Base-by-base conservation (phyloP, 345 rosid species). In the Rubroshorea leprosula region DNA sequence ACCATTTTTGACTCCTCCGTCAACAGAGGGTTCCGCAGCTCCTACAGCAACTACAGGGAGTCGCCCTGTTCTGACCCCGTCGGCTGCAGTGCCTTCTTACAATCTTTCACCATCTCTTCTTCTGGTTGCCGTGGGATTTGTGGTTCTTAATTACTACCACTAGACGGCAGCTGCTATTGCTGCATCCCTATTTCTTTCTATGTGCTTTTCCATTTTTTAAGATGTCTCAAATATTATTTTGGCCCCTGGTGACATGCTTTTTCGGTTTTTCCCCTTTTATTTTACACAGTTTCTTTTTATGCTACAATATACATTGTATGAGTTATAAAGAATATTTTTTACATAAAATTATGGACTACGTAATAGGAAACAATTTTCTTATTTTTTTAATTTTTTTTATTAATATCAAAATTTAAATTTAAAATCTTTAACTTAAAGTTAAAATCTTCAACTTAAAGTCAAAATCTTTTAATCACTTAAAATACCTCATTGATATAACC, bases 1-100 rank as follows among this genome's bases (percentile, higher is more conserved):
- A 0, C 82, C 89, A 5, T 15, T 14, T 49, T 60, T 76, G 58
- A 76, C 84, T 66, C 92, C 95, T 0, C 78, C 77, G 29, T 60
- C 80, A 16, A 61, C 71, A 0, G 64, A 11, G 0, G 67, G 26
- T 19, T 29, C 73, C 11, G 78, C 26, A 24, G 61, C 71, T 45
- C 93, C 93, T 0, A 72, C 82, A 0, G 48, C 78, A 2, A 70
- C 72, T 14, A 46, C 76, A 0, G 95, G 92, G 19, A 76, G 68
- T 73, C 78, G 78, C 61, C 83, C 94, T 0, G 71, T 74, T 66
- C 51, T 69, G 25, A 82, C 80, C 19, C 79, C 96, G 12, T 83
- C 92, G 23, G 67, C 95, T 25, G 78, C 86, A 24, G 54, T 60
- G 35, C 68, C 66, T 5, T 55, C 81, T 2, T 44, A 50, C 65